Evolutionary conservation across 345 rosid species (phyloP).

Genomic region (Bruguiera gymnorhiza): DNA sequence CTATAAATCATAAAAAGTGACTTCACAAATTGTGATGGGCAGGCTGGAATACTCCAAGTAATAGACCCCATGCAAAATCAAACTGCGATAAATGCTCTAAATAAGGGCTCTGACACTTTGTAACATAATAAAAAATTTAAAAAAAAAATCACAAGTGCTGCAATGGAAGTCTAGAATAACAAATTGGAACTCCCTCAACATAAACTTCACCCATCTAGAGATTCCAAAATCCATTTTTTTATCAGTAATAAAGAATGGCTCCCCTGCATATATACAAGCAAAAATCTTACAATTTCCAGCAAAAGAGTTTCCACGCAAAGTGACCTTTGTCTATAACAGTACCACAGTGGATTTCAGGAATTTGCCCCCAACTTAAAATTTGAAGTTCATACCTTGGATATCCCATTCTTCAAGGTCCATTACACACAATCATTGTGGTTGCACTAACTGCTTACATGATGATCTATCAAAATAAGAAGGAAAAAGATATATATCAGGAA

Average conservation of each 20-base stretch:
- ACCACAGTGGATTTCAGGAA: background rate
- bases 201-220: too few relatives aligned
- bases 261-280: constrained; percentile 45
- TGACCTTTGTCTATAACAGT: too few relatives aligned
- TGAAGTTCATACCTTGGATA: constrained; percentile 47
- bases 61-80: too few relatives aligned
- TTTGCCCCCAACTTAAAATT: background rate
- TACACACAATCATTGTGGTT: constrained; percentile 50
- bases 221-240: constrained; percentile 67
- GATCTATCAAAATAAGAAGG: constrained; percentile 43
- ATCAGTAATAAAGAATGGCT: constrained; percentile 76
- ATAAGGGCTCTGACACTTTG: background rate
- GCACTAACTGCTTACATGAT: constrained; percentile 51
- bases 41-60: too few relatives aligned
- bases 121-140: background rate
- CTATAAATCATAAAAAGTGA: too few relatives aligned
- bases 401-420: constrained; percentile 40
- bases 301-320: too few relatives aligned
- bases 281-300: background rate
- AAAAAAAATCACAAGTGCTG: constrained; percentile 50
- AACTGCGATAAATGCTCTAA: background rate
- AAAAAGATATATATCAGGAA: background rate
- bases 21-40: too few relatives aligned
- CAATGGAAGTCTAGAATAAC: too few relatives aligned
- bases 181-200: too few relatives aligned